A percentile compares a stretch with the other conserved stretches of the same genome.
These are phyloP conservation scores for Ganoderma sinense DNA, from an alignment of 1,284 basidiomycete genomes.

Conservation along the genomic window DNA sequence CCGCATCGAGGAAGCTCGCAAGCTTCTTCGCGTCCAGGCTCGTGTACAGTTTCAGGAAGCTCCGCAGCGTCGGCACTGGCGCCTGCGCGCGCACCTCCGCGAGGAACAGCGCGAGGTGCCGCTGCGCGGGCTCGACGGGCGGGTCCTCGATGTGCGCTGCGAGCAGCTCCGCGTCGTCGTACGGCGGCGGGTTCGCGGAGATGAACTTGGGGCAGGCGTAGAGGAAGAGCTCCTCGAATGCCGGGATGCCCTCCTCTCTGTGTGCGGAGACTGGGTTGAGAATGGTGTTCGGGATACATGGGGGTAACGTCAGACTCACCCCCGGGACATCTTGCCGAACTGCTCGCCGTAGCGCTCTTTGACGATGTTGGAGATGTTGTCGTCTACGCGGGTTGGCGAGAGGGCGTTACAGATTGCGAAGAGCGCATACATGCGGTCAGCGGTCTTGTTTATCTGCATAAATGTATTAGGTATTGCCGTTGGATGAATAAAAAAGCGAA, in stretches of 20 bases:
- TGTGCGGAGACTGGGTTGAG: constrained; percentile 10
- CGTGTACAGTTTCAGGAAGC: constrained; percentile 95
- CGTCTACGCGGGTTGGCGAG: constrained; percentile 90
- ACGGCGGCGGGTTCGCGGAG: constrained; percentile 91
- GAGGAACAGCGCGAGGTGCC: constrained; percentile 88
- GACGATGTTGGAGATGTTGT: constrained; percentile 93
- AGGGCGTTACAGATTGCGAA: constrained; percentile 94
- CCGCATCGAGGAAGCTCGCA: constrained; percentile 87
- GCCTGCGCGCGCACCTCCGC: constrained; percentile 80
- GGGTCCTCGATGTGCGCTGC: constrained; percentile 56
- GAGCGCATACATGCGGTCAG: constrained; percentile 97
- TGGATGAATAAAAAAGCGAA: background rate
- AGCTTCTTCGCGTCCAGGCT: constrained; percentile 93
- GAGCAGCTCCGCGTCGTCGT: constrained; percentile 82
- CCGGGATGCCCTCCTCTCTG: constrained; percentile 80
- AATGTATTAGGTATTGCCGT: background rate
- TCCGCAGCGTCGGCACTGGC: constrained; percentile 86
- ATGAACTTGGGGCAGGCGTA: constrained; percentile 98
- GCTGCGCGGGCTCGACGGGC: constrained; percentile 78
- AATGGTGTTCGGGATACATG: background rate
- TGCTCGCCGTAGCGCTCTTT: constrained; percentile 96
- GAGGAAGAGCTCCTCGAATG: constrained; percentile 94
- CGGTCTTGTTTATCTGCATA: constrained; percentile 93
- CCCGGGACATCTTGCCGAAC: constrained; percentile 84
- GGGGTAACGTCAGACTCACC: constrained; percentile 53